Evolutionary conservation across 2,329 filamentous ascomycete genomes (phyloP).

Genomic region (Ophiocordyceps sinensis): DNA sequence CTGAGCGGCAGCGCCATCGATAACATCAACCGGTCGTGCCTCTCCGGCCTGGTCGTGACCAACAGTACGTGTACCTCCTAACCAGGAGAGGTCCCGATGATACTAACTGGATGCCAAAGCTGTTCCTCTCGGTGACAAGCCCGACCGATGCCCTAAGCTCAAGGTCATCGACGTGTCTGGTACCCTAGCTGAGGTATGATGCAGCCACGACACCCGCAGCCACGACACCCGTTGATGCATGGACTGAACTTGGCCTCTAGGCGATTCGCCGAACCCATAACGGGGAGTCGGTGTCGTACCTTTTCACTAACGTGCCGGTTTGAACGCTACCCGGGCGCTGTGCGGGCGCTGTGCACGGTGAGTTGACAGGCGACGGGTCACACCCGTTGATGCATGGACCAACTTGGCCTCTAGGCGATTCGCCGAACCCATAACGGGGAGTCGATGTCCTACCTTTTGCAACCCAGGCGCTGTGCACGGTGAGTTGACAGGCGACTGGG

Average conservation of each 20-base stretch:
- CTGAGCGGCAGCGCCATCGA: conserved; percentile 79
- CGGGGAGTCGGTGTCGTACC: conserved; percentile 48
- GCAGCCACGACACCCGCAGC: no score
- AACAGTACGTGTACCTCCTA: conserved; percentile 41
- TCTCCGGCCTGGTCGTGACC: conserved; percentile 73
- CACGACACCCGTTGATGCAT: not conserved
- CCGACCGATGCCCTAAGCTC: conserved; percentile 61
- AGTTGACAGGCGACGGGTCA: no score
- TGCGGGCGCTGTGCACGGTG: no score
- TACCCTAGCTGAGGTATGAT: conserved; percentile 48
- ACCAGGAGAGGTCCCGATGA: not conserved
- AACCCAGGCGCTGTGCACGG: no score
- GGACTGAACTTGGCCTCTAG: conserved; percentile 18
- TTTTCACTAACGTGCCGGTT: conserved; percentile 52
- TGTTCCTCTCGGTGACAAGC: conserved; percentile 54
- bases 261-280: conserved; percentile 57
- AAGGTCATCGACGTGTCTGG: conserved; percentile 87
- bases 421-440: conserved; percentile 53
- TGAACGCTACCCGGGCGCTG: no score
- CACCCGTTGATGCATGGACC: no score
- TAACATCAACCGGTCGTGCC: conserved; percentile 63
- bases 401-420: no score
- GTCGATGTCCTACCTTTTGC: conserved; percentile 53
- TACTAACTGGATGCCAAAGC: conserved; percentile 15
- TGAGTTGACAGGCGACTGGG: no score